These are phyloP conservation scores for Rasamsonia emersonii DNA, from an alignment of 2,329 filamentous ascomycete genomes.

Conservation along the genomic window DNA sequence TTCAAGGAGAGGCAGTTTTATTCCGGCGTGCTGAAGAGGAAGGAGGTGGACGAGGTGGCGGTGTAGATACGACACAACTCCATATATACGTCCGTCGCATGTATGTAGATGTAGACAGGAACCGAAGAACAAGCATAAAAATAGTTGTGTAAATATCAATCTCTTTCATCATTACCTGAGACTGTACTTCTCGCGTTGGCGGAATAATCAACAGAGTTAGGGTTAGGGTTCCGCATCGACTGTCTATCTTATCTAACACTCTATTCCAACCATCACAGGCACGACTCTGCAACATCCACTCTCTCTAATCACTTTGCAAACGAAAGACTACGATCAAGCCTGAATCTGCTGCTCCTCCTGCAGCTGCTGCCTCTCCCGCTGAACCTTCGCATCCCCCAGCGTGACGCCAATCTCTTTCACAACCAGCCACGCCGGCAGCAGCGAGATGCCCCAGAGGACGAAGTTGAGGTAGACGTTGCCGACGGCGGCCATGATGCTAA, in stretches of 20 bases:
- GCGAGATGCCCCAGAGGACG: conserved; percentile 54
- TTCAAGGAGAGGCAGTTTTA: conserved; percentile 5
- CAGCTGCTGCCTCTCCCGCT: conserved; percentile 12
- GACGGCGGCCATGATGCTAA: conserved; percentile 54
- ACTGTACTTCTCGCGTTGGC: no score
- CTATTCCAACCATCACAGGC: no score
- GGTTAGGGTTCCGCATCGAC: no score
- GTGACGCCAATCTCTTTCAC: conserved; percentile 46
- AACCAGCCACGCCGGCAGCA: conserved; percentile 60
- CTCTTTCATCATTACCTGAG: no score
- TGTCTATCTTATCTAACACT: no score
- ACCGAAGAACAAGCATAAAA: no score
- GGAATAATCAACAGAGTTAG: no score
- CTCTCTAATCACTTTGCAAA: background rate
- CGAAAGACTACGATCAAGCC: background rate
- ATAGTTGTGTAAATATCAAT: no score
- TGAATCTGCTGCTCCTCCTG: background rate
- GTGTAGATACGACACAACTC: no score
- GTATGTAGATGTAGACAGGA: no score
- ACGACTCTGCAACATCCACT: background rate
- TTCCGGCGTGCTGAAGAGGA: background rate
- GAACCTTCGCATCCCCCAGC: conserved; percentile 22
- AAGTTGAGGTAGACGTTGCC: conserved; percentile 65
- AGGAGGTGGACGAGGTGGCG: background rate
- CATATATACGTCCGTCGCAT: no score